Evolutionary conservation across 805 yeast species (phyloP), one percentile per base, ranked within the genome.

Genomic region (Cyberlindnera subsufficiens): DNA sequence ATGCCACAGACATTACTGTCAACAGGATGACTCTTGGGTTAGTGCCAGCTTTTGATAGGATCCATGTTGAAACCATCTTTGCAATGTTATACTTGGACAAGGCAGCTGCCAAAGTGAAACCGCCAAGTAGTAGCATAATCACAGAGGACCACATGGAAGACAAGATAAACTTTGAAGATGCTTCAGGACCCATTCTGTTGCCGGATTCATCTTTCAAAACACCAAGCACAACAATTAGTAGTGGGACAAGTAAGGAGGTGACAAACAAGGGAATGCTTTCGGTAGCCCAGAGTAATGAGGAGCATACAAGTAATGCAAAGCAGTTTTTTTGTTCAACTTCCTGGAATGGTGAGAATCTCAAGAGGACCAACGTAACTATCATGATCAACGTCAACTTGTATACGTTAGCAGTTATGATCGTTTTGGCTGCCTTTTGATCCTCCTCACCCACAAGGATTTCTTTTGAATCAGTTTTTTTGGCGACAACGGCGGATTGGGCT

Each of bases 121-220:
- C 99, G 50, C 98, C 98, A 10, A 91, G 66, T 40, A 91, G 68
- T 32, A 91, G 68, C 85, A 90, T 80, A 49, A 93, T 87, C 14
- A 89, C 95, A 2, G 96, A 87, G 7, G 90, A 81, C 97, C 97
- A 91, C 98, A 91, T 91, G 16, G 89, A 70, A 1, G 87, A 71
- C 49, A 93, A 77, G 41, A 91, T 86, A 58, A 74, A 86, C 54
- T 80, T 78, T 0, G 75, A 69, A 0, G 96, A 75, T 1, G 90
- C 83, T 7, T 76, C 85, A 0, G 77, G 67, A 2, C 91, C 82
- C 73, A 90, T 68, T 0, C 79, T 71, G 18, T 66, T 64, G 11
- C 73, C 72, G 5, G 60, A 65, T 3, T 74, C 73, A 52, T 81
- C 78, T 48, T 80, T 82, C 51, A 85, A 62, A 1, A 88, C 89